Evolutionary conservation across 768 basidiomycete species (phyloP).

Genomic region (Trametes cingulata): DNA sequence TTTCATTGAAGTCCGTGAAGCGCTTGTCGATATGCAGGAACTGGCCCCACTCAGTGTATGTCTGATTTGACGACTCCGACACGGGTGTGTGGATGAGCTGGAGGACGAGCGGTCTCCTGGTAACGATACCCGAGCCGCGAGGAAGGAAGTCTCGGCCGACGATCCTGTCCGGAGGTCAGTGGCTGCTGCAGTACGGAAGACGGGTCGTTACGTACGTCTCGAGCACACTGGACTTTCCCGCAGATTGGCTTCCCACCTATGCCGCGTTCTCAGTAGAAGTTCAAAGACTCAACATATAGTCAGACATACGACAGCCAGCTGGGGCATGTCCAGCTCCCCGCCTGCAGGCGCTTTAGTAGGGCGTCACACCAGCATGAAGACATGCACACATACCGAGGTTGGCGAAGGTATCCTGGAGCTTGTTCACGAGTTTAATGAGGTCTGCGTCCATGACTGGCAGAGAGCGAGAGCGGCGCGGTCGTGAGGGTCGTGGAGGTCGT

Average conservation of each 20-base stretch:
- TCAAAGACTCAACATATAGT: background rate
- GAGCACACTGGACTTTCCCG: slow-evolving; percentile 94
- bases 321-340: slow-evolving; percentile 91
- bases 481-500: slow-evolving; percentile 20
- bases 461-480: background rate
- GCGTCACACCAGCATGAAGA: slow-evolving; percentile 11
- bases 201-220: slow-evolving; percentile 71
- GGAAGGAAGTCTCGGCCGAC: slow-evolving; percentile 93
- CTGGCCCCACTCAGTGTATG: slow-evolving; percentile 88
- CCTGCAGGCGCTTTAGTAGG: slow-evolving; percentile 44
- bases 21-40: slow-evolving; percentile 96
- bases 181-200: background rate
- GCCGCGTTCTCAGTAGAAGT: slow-evolving; percentile 3
- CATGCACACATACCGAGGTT: slow-evolving; percentile 67
- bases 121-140: slow-evolving; percentile 92
- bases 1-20: slow-evolving; percentile 94
- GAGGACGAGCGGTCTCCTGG: slow-evolving; percentile 90
- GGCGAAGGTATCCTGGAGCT: slow-evolving; percentile 90
- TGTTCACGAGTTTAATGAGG: slow-evolving; percentile 92
- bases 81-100: slow-evolving; percentile 92
- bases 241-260: slow-evolving; percentile 94
- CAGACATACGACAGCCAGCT: slow-evolving; percentile 78
- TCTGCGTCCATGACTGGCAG: slow-evolving; percentile 78
- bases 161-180: slow-evolving; percentile 47
- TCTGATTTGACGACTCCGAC: slow-evolving; percentile 46